Base-by-base conservation (phyloP, 2,329 filamentous ascomycete species). In the Colletotrichum sojae region DNA sequence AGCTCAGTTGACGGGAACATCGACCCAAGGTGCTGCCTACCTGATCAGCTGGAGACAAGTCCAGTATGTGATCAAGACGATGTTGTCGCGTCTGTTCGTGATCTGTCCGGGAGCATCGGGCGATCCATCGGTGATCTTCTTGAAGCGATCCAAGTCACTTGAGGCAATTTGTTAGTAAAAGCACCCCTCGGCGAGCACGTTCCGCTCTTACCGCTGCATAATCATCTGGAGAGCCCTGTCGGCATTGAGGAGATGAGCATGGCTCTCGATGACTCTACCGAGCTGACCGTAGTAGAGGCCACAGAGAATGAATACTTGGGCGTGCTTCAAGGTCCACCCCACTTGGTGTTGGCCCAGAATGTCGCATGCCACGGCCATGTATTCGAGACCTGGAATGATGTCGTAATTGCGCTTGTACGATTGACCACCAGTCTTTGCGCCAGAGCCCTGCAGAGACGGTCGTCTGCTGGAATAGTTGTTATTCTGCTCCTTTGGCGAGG, bases 41-140 rank as follows among this genome's bases (percentile, higher is more conserved):
- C 91, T 97, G 80, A 98, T 95, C 12, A 98, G 85, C 76, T 98
- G 95, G 71, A 98, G 83, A 77, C 94, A 97, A 8, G 95, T 96
- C 95, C 95, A 98, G 75, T 95, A 98, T 0, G 94, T 92, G 73
- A 97, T 87, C 15, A 92, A 84, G 43, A 92, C 84, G 65, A 91
- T 85, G 75, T 94, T 93, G 74, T 91, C 87, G 53, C 83, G 73
- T 66, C 77, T 79, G 46, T 83, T 84, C 46, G 79, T 80, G 36
- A 85, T 80, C 16, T 43, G 40, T 5, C 13, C 5, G 73, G 83
- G 74, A 66, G 79, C 74, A 1, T 75, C 73, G 68, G 83, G 82
- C 18, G 20, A 18, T 8, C 18, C 12, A n/a, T 49, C 46, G n/a
- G n/a, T 20, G 60, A 85, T 76, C 65, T 77, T 80, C 8, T 80